These are phyloP conservation scores for Breviolum minutum DNA, from an alignment of 73 alveolate genomes.

Conservation along the genomic window DNA sequence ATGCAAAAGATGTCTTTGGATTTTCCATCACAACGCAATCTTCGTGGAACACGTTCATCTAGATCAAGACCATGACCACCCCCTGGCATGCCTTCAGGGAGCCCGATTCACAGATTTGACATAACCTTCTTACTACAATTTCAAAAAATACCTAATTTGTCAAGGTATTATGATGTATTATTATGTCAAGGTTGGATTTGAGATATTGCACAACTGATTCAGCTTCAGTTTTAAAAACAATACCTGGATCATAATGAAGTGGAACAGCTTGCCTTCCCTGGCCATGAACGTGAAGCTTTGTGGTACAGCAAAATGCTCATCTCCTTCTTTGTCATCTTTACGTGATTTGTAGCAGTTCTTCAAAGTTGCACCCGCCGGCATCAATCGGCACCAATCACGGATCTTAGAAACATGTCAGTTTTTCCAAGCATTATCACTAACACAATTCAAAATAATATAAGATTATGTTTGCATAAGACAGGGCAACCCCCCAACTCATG, in stretches of 20 bases:
- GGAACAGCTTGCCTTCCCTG: background rate
- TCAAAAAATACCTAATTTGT: too few species aligned
- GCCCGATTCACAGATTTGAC: too few species aligned
- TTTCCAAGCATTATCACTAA: too few species aligned
- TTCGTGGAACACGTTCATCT: background rate
- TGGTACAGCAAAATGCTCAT: background rate
- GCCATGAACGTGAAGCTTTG: constrained; percentile 48
- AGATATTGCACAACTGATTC: too few species aligned
- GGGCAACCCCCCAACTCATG: too few species aligned
- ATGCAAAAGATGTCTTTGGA: background rate
- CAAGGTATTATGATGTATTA: too few species aligned
- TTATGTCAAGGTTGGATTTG: too few species aligned
- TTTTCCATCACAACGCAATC: background rate
- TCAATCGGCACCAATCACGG: constrained; percentile 1
- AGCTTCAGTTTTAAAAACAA: too few species aligned
- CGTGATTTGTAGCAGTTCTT: constrained; percentile 35
- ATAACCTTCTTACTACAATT: too few species aligned
- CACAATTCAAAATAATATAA: too few species aligned
- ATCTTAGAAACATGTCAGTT: background rate
- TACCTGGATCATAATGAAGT: too few species aligned
- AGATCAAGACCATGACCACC: background rate
- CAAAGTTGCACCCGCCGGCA: background rate
- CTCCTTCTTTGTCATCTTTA: background rate
- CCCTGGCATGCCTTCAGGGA: constrained; percentile 22
- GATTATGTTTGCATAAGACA: background rate